phyloP scores from a whole-genome alignment of 2,329 filamentous ascomycete genomes.

The Camillea tinctor region DNA sequence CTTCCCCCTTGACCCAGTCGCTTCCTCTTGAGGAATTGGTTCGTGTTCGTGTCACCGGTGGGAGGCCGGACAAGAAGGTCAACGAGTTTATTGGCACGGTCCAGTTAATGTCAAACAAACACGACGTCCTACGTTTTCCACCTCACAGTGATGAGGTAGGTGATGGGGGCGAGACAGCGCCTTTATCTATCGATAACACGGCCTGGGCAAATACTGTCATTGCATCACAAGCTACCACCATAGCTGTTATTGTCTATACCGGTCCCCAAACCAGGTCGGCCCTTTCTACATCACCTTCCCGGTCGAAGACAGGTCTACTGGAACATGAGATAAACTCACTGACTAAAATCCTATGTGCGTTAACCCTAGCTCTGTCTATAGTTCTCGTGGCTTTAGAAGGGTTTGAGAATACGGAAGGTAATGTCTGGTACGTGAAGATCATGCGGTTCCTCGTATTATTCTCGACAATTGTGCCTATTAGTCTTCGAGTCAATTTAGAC shows the following conservation, averaged over 20 bases:
- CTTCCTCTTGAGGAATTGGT: constrained; percentile 71
- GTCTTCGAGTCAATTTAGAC: constrained; percentile 91
- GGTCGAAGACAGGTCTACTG: constrained; percentile 89
- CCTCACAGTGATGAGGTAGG: constrained; percentile 33
- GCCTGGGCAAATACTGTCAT: constrained; percentile 98
- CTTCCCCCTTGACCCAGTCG: constrained; percentile 81
- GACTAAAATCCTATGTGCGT: constrained; percentile 89
- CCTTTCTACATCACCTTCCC: constrained; percentile 84
- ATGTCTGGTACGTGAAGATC: constrained; percentile 91
- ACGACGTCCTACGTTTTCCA: constrained; percentile 46
- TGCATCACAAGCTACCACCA: constrained; percentile 83
- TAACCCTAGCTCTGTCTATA: constrained; percentile 84
- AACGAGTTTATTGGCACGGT: constrained; percentile 94
- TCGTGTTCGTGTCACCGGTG: constrained; percentile 70
- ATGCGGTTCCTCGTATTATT: constrained; percentile 98
- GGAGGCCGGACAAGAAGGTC: constrained; percentile 88
- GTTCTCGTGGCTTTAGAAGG: constrained; percentile 85
- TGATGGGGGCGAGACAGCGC: constrained; percentile 55
- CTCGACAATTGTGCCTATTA: constrained; percentile 98
- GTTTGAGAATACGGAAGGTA: constrained; percentile 65
- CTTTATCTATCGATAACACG: constrained; percentile 92
- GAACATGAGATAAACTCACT: constrained; percentile 97
- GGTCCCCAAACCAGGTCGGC: constrained; percentile 92
- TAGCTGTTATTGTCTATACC: constrained; percentile 92
- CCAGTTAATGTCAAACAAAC: constrained; percentile 62